Evolutionary conservation across 2,329 filamentous ascomycete genomes (phyloP).

Genomic region (Fusarium drepaniforme): DNA sequence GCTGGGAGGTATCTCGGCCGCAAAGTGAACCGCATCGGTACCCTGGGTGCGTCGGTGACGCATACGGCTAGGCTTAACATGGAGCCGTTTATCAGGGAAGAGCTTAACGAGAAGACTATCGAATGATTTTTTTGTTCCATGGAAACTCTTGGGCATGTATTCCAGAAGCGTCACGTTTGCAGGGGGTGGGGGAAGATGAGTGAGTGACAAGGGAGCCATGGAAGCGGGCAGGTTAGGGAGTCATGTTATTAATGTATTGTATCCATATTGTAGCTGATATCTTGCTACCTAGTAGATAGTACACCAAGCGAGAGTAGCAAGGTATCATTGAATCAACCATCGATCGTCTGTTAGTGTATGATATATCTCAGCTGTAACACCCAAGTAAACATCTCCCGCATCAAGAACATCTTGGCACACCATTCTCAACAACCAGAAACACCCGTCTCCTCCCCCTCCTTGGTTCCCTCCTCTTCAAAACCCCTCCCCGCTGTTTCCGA

Average conservation of each 20-base stretch:
- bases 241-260: constrained; percentile 1
- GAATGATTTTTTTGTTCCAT: constrained; percentile 10
- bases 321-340: neutral
- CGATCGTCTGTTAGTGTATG: neutral
- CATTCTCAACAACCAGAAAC: neutral
- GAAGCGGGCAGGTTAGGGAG: neutral
- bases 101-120: constrained; percentile 32
- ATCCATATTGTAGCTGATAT: neutral
- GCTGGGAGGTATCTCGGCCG: constrained; percentile 55
- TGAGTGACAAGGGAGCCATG: constrained; percentile 1
- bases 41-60: constrained; percentile 57
- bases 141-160: neutral
- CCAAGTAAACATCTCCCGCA: neutral
- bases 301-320: neutral
- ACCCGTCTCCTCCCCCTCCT: constrained; percentile 4
- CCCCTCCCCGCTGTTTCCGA: constrained; percentile 19
- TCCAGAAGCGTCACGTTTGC: constrained; percentile 17
- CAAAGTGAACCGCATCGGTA: constrained; percentile 55
- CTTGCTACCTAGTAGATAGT: neutral
- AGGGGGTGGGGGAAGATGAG: neutral
- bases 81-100: constrained; percentile 53
- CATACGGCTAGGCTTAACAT: constrained; percentile 50
- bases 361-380: neutral
- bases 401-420: neutral
- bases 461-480: constrained; percentile 15